These are phyloP conservation scores for Penicillium longicatenatum DNA, from an alignment of 495 filamentous ascomycete genomes.

Conservation along the genomic window DNA sequence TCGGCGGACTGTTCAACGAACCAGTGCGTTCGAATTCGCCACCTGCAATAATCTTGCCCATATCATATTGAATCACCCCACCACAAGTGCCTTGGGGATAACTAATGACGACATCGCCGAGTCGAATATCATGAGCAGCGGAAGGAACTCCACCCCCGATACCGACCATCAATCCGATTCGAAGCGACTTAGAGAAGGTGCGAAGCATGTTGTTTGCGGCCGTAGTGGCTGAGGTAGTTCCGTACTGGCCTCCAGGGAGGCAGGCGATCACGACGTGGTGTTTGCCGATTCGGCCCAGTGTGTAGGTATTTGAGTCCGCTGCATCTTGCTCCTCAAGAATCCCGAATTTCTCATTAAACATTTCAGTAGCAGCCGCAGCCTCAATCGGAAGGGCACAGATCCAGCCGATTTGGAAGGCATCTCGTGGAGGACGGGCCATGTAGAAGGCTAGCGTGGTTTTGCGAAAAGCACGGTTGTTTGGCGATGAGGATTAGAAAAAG, in stretches of 20 bases:
- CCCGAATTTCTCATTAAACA: constrained; percentile 50
- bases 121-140: constrained; percentile 16
- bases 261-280: constrained; percentile 48
- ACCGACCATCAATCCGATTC: constrained; percentile 19
- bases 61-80: constrained; percentile 12
- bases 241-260: constrained; percentile 41
- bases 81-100: constrained; percentile 14
- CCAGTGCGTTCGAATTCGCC: constrained; percentile 46
- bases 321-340: constrained; percentile 20
- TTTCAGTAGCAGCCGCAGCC: constrained; percentile 39
- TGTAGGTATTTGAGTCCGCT: constrained; percentile 40
- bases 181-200: constrained; percentile 19
- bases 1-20: constrained; percentile 31
- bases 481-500: background rate
- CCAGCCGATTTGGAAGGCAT: constrained; percentile 21
- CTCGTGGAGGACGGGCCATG: constrained; percentile 11
- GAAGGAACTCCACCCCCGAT: constrained; percentile 16
- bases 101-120: constrained; percentile 25
- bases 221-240: constrained; percentile 38
- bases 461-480: constrained; percentile 15
- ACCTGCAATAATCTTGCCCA: constrained; percentile 2
- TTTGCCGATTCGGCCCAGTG: constrained; percentile 40
- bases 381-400: constrained; percentile 31
- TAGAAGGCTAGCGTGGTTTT: constrained; percentile 6
- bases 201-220: constrained; percentile 41